Evolutionary conservation across 1,284 basidiomycete species (phyloP).

Genomic region (Trichosporon coremiiforme): DNA sequence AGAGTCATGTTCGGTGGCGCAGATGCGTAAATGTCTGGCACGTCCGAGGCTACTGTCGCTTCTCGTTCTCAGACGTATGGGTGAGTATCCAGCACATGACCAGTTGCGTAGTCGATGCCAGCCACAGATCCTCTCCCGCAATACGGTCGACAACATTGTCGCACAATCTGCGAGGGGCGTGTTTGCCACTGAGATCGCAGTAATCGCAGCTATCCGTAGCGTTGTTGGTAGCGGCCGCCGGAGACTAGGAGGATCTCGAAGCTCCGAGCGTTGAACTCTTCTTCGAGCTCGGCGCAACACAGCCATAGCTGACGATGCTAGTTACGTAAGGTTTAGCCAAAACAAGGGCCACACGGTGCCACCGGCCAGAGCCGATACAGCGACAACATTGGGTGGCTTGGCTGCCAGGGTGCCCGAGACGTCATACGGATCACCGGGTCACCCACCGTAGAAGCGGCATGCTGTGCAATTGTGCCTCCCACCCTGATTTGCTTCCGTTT

Average conservation of each 20-base stretch:
- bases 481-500: slow-evolving; percentile 3
- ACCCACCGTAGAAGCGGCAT: background rate
- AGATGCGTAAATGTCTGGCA: background rate
- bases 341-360: background rate
- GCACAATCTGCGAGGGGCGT: background rate
- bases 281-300: background rate
- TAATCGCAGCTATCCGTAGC: background rate
- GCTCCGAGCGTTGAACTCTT: background rate
- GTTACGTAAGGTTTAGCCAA: background rate
- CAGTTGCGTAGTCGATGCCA: background rate
- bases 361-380: background rate
- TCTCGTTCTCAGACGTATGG: background rate
- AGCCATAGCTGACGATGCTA: background rate
- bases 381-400: background rate
- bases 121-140: background rate
- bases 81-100: background rate
- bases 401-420: background rate
- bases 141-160: background rate
- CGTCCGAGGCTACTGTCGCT: background rate
- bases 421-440: background rate
- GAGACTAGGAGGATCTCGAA: slow-evolving; percentile 8
- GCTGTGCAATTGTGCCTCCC: background rate
- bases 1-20: background rate
- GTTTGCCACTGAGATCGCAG: background rate
- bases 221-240: background rate